Base-by-base conservation (phyloP, 257 asterid species). In the Rauvolfia tetraphylla region DNA sequence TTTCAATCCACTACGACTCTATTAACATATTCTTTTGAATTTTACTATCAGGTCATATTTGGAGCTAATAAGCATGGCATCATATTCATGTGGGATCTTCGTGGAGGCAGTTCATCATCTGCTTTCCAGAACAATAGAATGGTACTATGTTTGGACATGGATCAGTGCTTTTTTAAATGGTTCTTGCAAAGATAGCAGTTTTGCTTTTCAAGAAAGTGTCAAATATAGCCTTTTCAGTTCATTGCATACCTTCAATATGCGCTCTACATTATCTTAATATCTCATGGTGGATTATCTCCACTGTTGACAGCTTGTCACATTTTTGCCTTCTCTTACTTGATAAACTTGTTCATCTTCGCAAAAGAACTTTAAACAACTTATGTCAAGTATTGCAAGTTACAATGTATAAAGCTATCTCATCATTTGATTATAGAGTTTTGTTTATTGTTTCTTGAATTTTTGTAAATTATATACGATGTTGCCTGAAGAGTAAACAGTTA, bases 61-160 rank as follows among this genome's bases (percentile, higher is more conserved):
- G 99, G 98, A 83, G 98, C 94, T 83, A 88, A 90, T 88, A 86
- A 81, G 86, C 88, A 86, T 73, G 99, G 99, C 75, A 83, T 74
- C 77, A 79, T 95, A 80, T 85, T 78, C 68, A 86, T 88, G 88
- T 95, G 99, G 99, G 99, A 95, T 84, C 86, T 92, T 53, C 96
- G 98, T 62, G 99, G 99, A 76, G 98, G 98, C 83, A 89, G 87
- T 80, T 84, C 91, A 65, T 70, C 87, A 48, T 75, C 88, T 70
- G 88, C 96, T 84, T 92, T 95, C 72, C 85, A 89, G 80, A 89
- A 87, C 83, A 86, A 85, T 81, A 91, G 83, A 78, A 90, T 82
- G 98, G 97, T 95, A 85, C 41, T 44, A 39, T 31, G 78, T 57
- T 75, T 84, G 22, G 38, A 23, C 74, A 72, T 29, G 54, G 25